These are phyloP conservation scores for Prunus davidiana DNA, from an alignment of 306 rosid genomes.

Conservation along the genomic window DNA sequence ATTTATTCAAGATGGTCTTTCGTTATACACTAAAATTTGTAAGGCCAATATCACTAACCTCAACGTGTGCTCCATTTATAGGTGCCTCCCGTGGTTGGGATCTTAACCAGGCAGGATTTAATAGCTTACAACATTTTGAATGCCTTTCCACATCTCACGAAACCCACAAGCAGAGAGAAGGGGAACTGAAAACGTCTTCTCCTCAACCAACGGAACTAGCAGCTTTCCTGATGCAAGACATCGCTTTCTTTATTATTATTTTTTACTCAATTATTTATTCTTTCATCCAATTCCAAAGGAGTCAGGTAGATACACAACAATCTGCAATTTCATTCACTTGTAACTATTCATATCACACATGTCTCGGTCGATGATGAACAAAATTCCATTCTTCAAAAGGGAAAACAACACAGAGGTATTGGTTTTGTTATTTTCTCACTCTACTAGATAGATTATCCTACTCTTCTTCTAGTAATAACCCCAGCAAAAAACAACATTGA, in stretches of 20 bases:
- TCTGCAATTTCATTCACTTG: slow-evolving; percentile 35
- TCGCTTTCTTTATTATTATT: slow-evolving; percentile 20
- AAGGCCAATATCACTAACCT: slow-evolving; percentile 32
- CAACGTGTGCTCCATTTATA: slow-evolving; percentile 29
- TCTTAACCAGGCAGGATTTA: slow-evolving; percentile 85
- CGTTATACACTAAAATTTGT: not conserved
- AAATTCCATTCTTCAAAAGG: slow-evolving; percentile 4
- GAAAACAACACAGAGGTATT: slow-evolving; percentile 17
- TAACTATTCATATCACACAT: slow-evolving; percentile 35
- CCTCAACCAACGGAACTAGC: slow-evolving; percentile 21
- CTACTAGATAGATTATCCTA: not conserved
- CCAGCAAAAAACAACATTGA: slow-evolving; percentile 3
- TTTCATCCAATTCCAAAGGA: slow-evolving; percentile 34
- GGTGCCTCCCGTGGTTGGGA: slow-evolving; percentile 78
- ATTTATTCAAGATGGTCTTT: not conserved
- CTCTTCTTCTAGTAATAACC: slow-evolving; percentile 7
- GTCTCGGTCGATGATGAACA: slow-evolving; percentile 20
- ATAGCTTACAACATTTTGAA: slow-evolving; percentile 66
- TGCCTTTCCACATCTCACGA: slow-evolving; percentile 67
- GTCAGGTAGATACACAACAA: slow-evolving; percentile 27
- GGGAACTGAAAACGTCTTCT: slow-evolving; percentile 31
- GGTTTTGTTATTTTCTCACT: slow-evolving; percentile 11
- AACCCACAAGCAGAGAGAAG: slow-evolving; percentile 44
- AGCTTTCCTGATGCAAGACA: slow-evolving; percentile 26
- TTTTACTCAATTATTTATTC: slow-evolving; percentile 34